Conservation (phyloP, 1,139 yeast species). For the Pneumocystis wakefieldiae region DNA sequence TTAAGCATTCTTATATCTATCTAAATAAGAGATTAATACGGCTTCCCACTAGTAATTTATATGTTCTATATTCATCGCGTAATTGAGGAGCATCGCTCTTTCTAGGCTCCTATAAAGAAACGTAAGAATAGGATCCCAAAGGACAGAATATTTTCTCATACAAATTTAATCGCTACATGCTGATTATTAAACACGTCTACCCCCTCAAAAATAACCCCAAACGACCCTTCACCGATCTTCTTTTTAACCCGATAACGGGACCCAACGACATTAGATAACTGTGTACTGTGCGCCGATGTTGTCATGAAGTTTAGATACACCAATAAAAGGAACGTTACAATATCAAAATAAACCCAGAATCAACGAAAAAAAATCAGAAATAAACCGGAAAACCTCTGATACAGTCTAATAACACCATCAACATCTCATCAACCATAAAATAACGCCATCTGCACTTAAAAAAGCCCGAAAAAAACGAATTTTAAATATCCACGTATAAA, state of each 20-base stretch:
- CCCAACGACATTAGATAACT: conserved; percentile 37
- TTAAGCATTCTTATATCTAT: neutral
- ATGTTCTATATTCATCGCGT: conserved; percentile 87
- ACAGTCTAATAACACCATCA: no score
- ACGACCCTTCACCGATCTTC: conserved; percentile 95
- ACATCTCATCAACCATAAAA: no score
- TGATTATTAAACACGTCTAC: conserved; percentile 67
- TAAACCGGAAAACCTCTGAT: no score
- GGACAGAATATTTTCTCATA: conserved; percentile 3
- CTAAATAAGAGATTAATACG: conserved; percentile 6
- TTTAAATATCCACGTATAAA: neutral
- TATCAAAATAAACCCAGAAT: neutral
- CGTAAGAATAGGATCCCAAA: conserved; percentile 19
- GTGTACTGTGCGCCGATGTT: neutral
- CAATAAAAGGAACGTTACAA: neutral
- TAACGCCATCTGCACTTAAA: no score
- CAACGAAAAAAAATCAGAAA: neutral
- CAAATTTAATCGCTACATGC: conserved; percentile 56
- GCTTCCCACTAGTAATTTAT: conserved; percentile 67
- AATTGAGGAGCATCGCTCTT: conserved; percentile 96
- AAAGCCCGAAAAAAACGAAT: neutral
- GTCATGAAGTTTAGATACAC: neutral
- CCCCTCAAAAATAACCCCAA: conserved; percentile 94
- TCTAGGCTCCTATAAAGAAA: conserved; percentile 56
- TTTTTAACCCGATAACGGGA: conserved; percentile 88